These are phyloP conservation scores for Lactarius sp. DNA, from an alignment of 768 basidiomycete genomes.

Conservation along the genomic window DNA sequence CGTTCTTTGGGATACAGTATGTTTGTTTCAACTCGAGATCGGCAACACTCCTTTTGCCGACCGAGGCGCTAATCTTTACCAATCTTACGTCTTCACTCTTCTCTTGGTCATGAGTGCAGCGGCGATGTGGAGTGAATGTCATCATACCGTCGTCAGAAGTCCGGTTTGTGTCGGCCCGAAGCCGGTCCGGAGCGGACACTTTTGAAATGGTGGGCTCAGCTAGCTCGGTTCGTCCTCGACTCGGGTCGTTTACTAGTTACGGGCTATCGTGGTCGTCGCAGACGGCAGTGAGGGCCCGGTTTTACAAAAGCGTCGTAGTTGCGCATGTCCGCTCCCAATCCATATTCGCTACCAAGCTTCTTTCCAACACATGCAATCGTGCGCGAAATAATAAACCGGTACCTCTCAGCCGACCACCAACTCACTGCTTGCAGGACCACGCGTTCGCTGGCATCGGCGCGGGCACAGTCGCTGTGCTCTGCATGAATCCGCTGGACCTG, in stretches of 20 bases:
- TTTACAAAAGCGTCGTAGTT: neutral
- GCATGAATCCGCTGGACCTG: constrained; percentile 96
- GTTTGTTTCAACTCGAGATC: no score
- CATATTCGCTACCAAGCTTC: constrained; percentile 25
- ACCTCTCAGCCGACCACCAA: neutral
- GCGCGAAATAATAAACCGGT: neutral
- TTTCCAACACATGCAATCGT: constrained; percentile 33
- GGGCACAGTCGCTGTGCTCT: constrained; percentile 85
- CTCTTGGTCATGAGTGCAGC: no score
- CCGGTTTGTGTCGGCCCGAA: no score
- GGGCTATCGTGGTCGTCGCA: neutral
- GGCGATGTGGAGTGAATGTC: no score
- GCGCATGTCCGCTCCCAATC: constrained; percentile 16
- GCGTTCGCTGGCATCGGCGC: constrained; percentile 91
- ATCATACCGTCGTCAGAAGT: no score
- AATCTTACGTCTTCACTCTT: no score
- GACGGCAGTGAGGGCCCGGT: neutral
- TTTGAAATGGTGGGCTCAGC: no score
- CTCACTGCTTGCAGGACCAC: constrained; percentile 66
- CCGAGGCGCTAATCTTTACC: no score
- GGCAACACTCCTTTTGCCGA: no score
- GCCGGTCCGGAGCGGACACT: no score
- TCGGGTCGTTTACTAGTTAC: neutral
- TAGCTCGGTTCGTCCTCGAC: neutral
- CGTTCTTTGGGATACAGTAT: no score